phyloP scores from a whole-genome alignment of 176 grass and related monocot genomes.

The Aegilops tauschii region DNA sequence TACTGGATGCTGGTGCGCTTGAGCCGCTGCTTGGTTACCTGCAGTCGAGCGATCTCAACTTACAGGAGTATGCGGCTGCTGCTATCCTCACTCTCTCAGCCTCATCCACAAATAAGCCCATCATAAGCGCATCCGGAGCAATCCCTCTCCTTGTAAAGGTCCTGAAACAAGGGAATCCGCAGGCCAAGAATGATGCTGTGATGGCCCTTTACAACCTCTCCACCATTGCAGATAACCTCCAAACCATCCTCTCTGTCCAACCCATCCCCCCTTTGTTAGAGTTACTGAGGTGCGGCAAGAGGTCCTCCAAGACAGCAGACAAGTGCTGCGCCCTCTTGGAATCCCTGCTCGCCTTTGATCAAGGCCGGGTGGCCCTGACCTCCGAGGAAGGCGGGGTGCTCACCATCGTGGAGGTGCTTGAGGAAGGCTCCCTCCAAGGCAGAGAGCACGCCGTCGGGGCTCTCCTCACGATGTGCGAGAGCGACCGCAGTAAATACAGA shows the following conservation, averaged over 20 bases:
- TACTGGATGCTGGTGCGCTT: conserved; percentile 72
- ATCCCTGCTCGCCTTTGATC: conserved; percentile 62
- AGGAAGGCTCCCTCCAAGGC: conserved; percentile 80
- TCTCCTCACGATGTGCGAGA: conserved; percentile 75
- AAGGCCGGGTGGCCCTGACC: conserved; percentile 55
- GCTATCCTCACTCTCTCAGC: conserved; percentile 90
- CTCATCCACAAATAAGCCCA: conserved; percentile 62
- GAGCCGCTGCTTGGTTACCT: conserved; percentile 65
- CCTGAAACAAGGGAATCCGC: conserved; percentile 68
- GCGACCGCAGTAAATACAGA: conserved; percentile 63
- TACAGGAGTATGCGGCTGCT: conserved; percentile 87
- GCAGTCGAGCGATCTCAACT: conserved; percentile 56
- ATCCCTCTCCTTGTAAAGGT: conserved; percentile 78
- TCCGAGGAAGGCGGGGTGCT: conserved; percentile 70
- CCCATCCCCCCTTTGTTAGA: conserved; percentile 55
- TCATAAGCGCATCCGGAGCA: conserved; percentile 61
- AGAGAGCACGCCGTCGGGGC: conserved; percentile 77
- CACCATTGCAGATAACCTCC: conserved; percentile 60
- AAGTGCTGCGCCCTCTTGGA: conserved; percentile 89
- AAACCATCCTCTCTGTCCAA: conserved; percentile 56
- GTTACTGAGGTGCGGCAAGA: conserved; percentile 62
- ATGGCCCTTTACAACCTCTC: conserved; percentile 94
- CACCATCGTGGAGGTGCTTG: conserved; percentile 77
- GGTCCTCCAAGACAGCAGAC: conserved; percentile 73
- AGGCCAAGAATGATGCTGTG: conserved; percentile 72